phyloP scores from a whole-genome alignment of 148 eudicot species.

The Limonium bicolor region DNA sequence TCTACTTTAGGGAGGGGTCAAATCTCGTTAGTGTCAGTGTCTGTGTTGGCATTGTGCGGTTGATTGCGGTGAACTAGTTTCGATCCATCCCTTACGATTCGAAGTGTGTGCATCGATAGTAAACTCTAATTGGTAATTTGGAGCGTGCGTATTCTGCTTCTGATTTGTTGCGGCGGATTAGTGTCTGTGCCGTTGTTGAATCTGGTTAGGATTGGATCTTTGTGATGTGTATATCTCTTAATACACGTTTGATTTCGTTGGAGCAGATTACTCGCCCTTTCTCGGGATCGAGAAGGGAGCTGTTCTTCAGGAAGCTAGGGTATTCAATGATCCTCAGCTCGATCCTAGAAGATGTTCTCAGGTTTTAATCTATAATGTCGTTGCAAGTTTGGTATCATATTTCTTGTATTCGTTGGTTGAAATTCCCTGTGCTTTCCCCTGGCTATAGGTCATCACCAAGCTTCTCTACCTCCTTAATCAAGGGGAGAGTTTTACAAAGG shows the following conservation, averaged over 20 bases:
- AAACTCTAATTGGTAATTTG: background rate
- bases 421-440: background rate
- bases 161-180: background rate
- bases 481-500: slow-evolving; percentile 84
- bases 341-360: slow-evolving; percentile 87
- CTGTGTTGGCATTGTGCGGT: slow-evolving; percentile 4
- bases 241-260: slow-evolving; percentile 5
- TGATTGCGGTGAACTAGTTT: slow-evolving; percentile 1
- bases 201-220: background rate
- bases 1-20: slow-evolving; percentile 9
- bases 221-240: background rate
- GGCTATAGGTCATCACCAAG: slow-evolving; percentile 69
- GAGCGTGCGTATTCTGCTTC: background rate
- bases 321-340: slow-evolving; percentile 87
- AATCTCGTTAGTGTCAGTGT: background rate
- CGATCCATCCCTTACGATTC: background rate
- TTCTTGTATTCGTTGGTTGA: background rate
- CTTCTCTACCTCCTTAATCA: slow-evolving; percentile 76
- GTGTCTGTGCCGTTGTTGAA: background rate
- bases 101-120: background rate
- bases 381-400: background rate
- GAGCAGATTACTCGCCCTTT: slow-evolving; percentile 84
- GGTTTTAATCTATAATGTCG: slow-evolving; percentile 21
- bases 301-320: slow-evolving; percentile 93
- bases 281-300: slow-evolving; percentile 93